Conservation (phyloP, 2,329 filamentous ascomycete species). For the Paraphoma sp. region DNA sequence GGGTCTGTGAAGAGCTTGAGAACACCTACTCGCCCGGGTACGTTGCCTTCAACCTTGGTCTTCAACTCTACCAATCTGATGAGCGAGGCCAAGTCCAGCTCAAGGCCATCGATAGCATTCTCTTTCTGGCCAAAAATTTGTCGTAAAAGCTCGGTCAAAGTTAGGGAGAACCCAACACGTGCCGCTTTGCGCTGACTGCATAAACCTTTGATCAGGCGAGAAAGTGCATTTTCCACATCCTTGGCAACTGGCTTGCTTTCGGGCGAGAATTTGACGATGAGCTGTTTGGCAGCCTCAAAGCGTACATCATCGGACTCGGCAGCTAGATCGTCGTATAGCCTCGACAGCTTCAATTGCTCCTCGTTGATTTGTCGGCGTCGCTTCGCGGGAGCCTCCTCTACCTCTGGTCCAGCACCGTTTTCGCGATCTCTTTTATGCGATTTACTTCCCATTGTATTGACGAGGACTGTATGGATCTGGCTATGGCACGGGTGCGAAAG, state of each 20-base stretch:
- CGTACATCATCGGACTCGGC: conserved; percentile 54
- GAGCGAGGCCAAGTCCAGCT: conserved; percentile 50
- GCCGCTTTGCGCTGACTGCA: conserved; percentile 90
- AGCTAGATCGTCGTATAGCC: conserved; percentile 55
- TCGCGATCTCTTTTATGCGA: conserved; percentile 38
- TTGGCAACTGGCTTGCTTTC: conserved; percentile 46
- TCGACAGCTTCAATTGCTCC: conserved; percentile 51
- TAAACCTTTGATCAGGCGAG: conserved; percentile 78
- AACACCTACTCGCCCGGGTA: conserved; percentile 59
- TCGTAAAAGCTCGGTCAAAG: conserved; percentile 79
- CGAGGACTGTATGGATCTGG: no score
- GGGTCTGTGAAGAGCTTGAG: neutral
- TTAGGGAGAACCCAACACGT: conserved; percentile 86
- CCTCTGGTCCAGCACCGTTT: conserved; percentile 16
- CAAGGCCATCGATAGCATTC: conserved; percentile 38
- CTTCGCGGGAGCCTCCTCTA: conserved; percentile 33
- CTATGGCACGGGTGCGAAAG: neutral
- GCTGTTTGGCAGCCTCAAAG: conserved; percentile 53
- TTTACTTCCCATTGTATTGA: conserved; percentile 31
- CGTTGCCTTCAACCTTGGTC: conserved; percentile 59
- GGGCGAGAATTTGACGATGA: conserved; percentile 51
- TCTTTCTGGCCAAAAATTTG: conserved; percentile 66
- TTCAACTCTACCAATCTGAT: conserved; percentile 60
- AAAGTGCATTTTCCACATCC: conserved; percentile 49
- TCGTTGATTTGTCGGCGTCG: conserved; percentile 47